Evolutionary conservation across 2,329 filamentous ascomycete species (phyloP), one percentile per base, ranked within the genome.

Genomic region (Lecanoromycetidae sp.): DNA sequence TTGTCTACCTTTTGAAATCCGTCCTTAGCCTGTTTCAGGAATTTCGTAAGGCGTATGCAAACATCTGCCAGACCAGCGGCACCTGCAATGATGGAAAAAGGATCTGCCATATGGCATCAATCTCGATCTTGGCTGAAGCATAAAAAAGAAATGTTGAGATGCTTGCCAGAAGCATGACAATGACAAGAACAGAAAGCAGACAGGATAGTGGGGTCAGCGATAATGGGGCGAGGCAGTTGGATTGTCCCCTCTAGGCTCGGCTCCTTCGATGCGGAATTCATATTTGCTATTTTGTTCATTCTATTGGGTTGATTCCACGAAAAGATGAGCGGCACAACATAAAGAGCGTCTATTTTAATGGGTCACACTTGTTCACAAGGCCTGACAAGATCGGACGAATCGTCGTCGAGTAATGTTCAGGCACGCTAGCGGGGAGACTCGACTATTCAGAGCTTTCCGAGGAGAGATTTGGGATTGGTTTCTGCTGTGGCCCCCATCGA

Each of bases 51-150:
- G 9, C 53, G 48, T 13, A 52, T 39, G 44, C 46, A 54, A 20
- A 56, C 35, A 40, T 56, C 54, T 25, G 40, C 36, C 26, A 56
- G 20, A 22, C 51, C 39, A 25, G 41, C 46, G 6, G 49, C 46
- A 17, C 53, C 44, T 17, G 43, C 51, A 38, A 54, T 26, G 25
- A 55, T 44, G 10, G 54, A 56, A 27, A 56, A 50, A 4, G 54
- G 54, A 35, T 56, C 54, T 25, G 36, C 44, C 39, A 49, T 49
- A 17, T 20, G 12, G 23, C 38, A 40, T 9, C 7, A 17, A 27
- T 4, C n/a, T 30, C 8, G 38, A 23, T 6, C 38, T n/a, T 29
- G 38, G 10, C 38, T 26, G 29, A 17, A 29, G 38, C 25, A 30
- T 4, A 9, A 17, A 5, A n/a, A 20, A n/a, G 10, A 9, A 40